These are phyloP conservation scores for Suhomyces wounanorum DNA, from an alignment of 1,139 yeast species.

Conservation along the genomic window DNA sequence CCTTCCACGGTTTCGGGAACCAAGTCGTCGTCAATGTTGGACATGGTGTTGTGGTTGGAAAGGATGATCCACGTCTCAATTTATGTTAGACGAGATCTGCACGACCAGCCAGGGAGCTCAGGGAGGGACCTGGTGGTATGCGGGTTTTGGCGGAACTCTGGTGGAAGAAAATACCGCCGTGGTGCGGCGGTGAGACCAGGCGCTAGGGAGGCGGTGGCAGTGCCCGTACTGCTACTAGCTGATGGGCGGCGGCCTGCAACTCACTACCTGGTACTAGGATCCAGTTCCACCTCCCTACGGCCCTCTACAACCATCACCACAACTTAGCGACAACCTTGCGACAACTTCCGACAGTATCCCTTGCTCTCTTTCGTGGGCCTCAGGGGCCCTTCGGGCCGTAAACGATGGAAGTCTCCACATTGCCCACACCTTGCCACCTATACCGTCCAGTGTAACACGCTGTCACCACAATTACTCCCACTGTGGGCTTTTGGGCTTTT, in stretches of 20 bases:
- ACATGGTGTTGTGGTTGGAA: conserved; percentile 15
- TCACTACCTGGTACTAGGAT: too few species aligned
- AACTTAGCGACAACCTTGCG: too few species aligned
- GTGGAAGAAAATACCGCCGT: background rate
- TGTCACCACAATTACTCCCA: background rate
- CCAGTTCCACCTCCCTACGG: too few species aligned
- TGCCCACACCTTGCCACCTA: too few species aligned
- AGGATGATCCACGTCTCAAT: conserved; percentile 5
- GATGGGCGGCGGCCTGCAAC: background rate
- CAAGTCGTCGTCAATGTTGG: conserved; percentile 54
- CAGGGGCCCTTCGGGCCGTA: too few species aligned
- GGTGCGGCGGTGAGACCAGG: background rate
- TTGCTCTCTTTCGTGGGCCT: too few species aligned
- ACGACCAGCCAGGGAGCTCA: conserved; percentile 5
- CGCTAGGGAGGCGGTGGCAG: background rate
- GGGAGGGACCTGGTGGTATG: background rate
- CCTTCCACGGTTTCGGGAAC: conserved; percentile 65
- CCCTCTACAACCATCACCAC: background rate
- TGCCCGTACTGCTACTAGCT: background rate
- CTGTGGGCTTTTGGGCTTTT: background rate
- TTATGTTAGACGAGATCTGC: conserved; percentile 5
- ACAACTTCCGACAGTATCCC: background rate
- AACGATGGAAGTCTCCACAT: too few species aligned
- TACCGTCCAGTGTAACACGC: background rate
- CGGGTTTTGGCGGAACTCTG: background rate